These are phyloP conservation scores for Vicia sativa DNA, from an alignment of 306 rosid genomes.

Conservation along the genomic window DNA sequence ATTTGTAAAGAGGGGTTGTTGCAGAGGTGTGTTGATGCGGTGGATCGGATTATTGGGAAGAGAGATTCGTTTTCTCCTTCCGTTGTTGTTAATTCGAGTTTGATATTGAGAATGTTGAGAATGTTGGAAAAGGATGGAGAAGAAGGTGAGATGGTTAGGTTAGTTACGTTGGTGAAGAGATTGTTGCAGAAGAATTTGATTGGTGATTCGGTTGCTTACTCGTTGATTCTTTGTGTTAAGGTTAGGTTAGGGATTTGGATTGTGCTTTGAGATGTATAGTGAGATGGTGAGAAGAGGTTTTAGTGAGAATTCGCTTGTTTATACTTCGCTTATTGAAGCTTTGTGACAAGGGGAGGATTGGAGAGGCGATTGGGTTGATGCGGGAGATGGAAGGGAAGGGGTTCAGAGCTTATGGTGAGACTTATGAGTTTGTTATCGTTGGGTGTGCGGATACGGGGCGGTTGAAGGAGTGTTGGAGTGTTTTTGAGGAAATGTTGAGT, in stretches of 20 bases:
- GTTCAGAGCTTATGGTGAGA: too few species aligned
- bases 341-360: conserved; percentile 61
- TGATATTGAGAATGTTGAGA: conserved; percentile 60
- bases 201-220: conserved; percentile 61
- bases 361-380: conserved; percentile 55
- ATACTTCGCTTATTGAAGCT: conserved; percentile 63
- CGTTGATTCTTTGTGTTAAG: conserved; percentile 57
- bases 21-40: conserved; percentile 45
- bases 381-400: conserved; percentile 62
- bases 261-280: conserved; percentile 50
- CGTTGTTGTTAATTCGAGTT: conserved; percentile 56
- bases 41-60: conserved; percentile 60
- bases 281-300: conserved; percentile 78
- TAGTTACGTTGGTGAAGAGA: conserved; percentile 57
- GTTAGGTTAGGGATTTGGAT: conserved; percentile 46
- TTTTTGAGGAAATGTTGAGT: conserved; percentile 60
- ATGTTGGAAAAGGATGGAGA: conserved; percentile 33
- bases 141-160: conserved; percentile 35
- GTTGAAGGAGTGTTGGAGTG: conserved; percentile 50
- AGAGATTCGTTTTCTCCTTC: conserved; percentile 55
- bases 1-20: too few species aligned
- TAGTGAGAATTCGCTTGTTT: conserved; percentile 59
- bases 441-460: conserved; percentile 56
- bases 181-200: conserved; percentile 75
- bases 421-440: conserved; percentile 59